Evolutionary conservation across 805 yeast genomes (phyloP), one percentile per base, ranked within the genome.

Genomic region (Yamadazyma endophytica): DNA sequence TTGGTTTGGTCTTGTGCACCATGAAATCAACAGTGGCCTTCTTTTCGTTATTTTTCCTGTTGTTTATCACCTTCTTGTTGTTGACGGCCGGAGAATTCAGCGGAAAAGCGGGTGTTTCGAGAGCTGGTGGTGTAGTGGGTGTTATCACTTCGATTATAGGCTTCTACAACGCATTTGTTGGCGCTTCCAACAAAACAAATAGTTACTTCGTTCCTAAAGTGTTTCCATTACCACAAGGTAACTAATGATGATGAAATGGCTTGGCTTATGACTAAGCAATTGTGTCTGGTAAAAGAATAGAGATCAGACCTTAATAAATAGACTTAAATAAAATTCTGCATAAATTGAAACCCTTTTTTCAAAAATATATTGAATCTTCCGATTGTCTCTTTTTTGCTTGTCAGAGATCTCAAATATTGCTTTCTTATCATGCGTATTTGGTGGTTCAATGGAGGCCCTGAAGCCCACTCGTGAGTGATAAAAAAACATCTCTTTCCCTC

Each of bases 111-210:
- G 60, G 59, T 17, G 56, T 67, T 27, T 54, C 61, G 8, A 66
- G 61, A 52, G 85, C 81, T 13, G 86, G 80, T 37, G 87, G 86
- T 36, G 71, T 69, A 20, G 51, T 76, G 27, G 84, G 85, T 18
- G 55, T 79, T 19, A 42, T 78, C 18, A 66, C 80, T 13, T 68
- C 81, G 2, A 55, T 72, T 32, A 43, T 70, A 32, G 85, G 80
- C 11, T 79, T 77, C 72, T 77, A 73, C 50, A 77, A 77, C 40
- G 76, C 82, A 3, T 75, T 68, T 47, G 80, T 81, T 16, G 81
- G 79, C 52, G 62, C 74, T 13, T 80, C 82, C 4, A 76, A 70
- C 34, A 52, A 53, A 9, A 69, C 74, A 33, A 83, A 80, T 58
- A 66, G 81, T 23, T 82, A 79, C 52, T 41, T 80, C 41, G 58